Base-by-base conservation (phyloP, 441 rosid species). In the Populus hybrid region DNA sequence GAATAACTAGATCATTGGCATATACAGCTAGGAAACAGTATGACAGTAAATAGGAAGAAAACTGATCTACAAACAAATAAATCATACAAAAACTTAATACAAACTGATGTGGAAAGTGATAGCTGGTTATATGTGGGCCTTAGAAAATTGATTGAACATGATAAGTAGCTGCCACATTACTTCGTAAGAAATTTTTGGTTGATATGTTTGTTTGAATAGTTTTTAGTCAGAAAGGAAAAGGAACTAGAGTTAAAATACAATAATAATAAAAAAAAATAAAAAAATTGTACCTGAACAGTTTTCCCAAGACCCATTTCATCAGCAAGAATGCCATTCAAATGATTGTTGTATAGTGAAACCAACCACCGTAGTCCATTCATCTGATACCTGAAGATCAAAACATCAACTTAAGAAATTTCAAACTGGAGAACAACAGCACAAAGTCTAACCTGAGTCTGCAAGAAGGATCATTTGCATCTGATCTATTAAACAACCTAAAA, bases 281-380 rank as follows among this genome's bases (percentile, higher is more conserved):
- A 1, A 50, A 31, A 31, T 31, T 77, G 71, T 77, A 90, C 99
- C 98, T 94, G 99, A 82, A 94, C 99, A 77, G 99, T 93, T 92
- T 94, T 94, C 63, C 99, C 99, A 65, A 94, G 97, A 75, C 99
- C 99, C 99, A 94, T 94, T 87, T 94, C 99, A 90, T 94, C 99
- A 82, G 99, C 99, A 76, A 94, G 92, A 79, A 94, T 94, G 36
- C 97, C 99, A 86, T 94, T 94, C 78, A 94, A 84, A 85, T 94
- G 93, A 83, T 94, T 94, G 82, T 93, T 93, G 86, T 94, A 93
- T 53, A 94, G 83, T 66, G 99, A 94, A 80, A 94, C 92, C 86
- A 94, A 84, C 99, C 99, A 94, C 77, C 99, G 87, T 63, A 94
- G 85, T 77, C 99, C 99, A 82, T 90, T 93, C 97, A 94, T 91